Percentiles rank a stretch among this genome's conserved stretches.
Conservation (phyloP, 345 rosid genomes). For the Euphorbia tirucalli region DNA sequence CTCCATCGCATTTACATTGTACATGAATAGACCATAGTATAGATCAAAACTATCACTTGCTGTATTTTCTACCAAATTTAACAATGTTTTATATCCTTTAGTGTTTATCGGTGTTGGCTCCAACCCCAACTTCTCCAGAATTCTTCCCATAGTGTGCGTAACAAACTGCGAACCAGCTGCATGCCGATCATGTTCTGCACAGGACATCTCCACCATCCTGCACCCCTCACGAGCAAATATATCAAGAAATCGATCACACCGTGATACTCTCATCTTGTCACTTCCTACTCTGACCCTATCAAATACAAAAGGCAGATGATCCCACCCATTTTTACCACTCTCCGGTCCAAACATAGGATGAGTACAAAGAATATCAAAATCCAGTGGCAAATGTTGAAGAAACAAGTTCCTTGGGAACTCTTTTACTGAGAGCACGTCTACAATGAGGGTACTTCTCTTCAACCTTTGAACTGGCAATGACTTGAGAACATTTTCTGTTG, state of each 20-base stretch:
- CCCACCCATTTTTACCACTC: constrained; percentile 83
- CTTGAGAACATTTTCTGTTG: constrained; percentile 65
- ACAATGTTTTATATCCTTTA: constrained; percentile 71
- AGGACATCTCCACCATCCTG: constrained; percentile 81
- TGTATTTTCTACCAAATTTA: constrained; percentile 74
- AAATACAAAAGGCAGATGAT: constrained; percentile 57
- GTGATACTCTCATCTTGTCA: constrained; percentile 41
- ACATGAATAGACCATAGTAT: constrained; percentile 72
- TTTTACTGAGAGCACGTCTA: constrained; percentile 87
- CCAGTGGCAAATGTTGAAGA: constrained; percentile 48
- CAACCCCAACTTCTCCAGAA: constrained; percentile 60
- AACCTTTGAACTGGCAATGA: constrained; percentile 71
- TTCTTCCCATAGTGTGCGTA: constrained; percentile 74
- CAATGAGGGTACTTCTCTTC: constrained; percentile 76
- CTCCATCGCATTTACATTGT: constrained; percentile 81
- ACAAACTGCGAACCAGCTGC: constrained; percentile 89
- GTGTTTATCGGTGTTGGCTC: constrained; percentile 64
- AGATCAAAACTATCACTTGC: constrained; percentile 84
- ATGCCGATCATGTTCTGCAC: constrained; percentile 77
- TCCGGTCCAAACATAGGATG: constrained; percentile 92
- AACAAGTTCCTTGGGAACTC: constrained; percentile 66
- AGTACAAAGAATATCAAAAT: constrained; percentile 71
- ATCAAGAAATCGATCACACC: constrained; percentile 60
- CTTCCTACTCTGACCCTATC: constrained; percentile 69
- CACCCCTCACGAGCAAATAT: constrained; percentile 72